phyloP scores from a whole-genome alignment of 2,329 filamentous ascomycete species.

The Thielaviopsis populi region DNA sequence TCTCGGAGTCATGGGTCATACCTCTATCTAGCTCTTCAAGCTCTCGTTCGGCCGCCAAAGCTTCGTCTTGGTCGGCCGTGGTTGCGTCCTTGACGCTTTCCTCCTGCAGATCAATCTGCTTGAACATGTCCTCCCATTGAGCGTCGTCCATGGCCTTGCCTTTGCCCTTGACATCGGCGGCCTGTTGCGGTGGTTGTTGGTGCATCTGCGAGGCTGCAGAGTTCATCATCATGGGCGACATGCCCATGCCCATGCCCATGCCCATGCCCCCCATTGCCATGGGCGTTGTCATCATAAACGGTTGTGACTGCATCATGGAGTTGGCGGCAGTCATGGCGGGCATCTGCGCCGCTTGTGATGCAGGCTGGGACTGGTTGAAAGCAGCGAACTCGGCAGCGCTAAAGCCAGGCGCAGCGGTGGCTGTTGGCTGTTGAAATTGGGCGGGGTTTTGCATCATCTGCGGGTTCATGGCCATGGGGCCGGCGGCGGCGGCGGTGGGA shows the following conservation, averaged over 20 bases:
- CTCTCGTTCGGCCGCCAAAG: conserved; percentile 37
- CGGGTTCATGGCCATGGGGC: conserved; percentile 36
- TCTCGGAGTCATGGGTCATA: conserved; percentile 41
- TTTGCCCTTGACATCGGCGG: conserved; percentile 54
- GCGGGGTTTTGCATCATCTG: conserved; percentile 28
- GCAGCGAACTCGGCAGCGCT: conserved; percentile 72
- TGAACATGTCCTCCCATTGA: conserved; percentile 95
- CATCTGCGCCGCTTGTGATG: conserved; percentile 43
- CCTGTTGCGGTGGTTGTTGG: conserved; percentile 31
- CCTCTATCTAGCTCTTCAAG: conserved; percentile 68
- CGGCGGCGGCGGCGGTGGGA: conserved; percentile 23
- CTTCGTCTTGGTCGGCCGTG: conserved; percentile 29
- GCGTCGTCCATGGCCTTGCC: conserved; percentile 85
- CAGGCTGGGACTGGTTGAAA: conserved; percentile 56
- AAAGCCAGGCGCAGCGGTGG: conserved; percentile 45
- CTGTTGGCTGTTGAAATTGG: conserved; percentile 17
- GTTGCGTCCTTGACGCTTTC: conserved; percentile 39
- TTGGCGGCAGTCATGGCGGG: conserved; percentile 28
- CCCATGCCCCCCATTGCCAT: conserved; percentile 40
- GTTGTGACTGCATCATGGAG: conserved; percentile 18
- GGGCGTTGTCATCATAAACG: conserved; percentile 35
- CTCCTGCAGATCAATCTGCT: conserved; percentile 53
- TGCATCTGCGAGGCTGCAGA: conserved; percentile 15
- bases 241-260: conserved; percentile 29
- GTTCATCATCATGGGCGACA: conserved; percentile 45